These are phyloP conservation scores for Dendrocalamus latiflorus DNA, from an alignment of 202 grass and related monocot species.

Conservation along the genomic window DNA sequence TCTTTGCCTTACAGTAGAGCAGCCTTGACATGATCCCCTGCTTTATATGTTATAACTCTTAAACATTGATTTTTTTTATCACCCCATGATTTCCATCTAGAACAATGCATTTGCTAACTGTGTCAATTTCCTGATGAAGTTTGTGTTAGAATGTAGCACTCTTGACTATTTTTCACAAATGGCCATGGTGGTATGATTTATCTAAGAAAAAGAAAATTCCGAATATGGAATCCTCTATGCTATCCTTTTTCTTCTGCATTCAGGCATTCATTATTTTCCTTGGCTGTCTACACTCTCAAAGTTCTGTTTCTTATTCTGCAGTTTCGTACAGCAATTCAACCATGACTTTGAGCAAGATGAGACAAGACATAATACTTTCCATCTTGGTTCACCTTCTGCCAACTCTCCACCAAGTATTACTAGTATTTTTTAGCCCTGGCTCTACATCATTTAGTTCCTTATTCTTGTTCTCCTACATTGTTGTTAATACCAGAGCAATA, in stretches of 20 bases:
- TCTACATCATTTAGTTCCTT: not conserved
- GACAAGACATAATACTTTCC: conserved; percentile 29
- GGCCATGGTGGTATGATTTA: not conserved
- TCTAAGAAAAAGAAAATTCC: not conserved
- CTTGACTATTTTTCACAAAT: not conserved
- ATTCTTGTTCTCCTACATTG: not conserved
- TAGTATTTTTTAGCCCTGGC: not conserved
- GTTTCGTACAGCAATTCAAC: conserved; percentile 44
- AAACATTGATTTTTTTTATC: not conserved
- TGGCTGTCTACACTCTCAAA: not conserved
- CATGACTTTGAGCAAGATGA: conserved; percentile 56
- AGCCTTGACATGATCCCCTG: not conserved
- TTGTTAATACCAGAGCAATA: not conserved
- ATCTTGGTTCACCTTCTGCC: conserved; percentile 28
- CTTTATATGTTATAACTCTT: not conserved
- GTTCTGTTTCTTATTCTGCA: conserved; percentile 20
- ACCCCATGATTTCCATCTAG: not conserved
- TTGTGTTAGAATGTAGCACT: not conserved
- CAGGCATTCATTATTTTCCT: not conserved
- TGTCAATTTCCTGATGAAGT: not conserved
- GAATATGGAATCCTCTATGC: not conserved
- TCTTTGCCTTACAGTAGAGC: not conserved
- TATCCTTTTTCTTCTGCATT: not conserved
- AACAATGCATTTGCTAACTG: not conserved
- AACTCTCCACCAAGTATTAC: conserved; percentile 44